Percentiles rank a stretch among this genome's conserved stretches.
These are phyloP conservation scores for Arthrinium phaeospermum DNA, from an alignment of 2,329 filamentous ascomycete genomes.

Conservation along the genomic window DNA sequence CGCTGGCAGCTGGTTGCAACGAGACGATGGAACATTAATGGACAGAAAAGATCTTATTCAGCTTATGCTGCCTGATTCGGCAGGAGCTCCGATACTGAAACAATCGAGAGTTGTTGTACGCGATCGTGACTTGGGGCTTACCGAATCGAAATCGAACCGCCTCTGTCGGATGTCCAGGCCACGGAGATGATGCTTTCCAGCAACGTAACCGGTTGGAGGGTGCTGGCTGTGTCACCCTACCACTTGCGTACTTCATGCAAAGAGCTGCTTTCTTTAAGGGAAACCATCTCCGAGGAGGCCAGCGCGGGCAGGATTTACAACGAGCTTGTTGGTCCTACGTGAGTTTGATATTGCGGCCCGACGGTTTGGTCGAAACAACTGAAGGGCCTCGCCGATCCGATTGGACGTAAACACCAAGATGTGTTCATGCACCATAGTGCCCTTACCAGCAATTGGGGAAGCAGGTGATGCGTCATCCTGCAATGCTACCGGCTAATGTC, in stretches of 20 bases:
- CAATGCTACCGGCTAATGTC: conserved; percentile 3
- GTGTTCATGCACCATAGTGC: conserved; percentile 7
- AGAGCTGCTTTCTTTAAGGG: neutral
- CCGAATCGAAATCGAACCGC: neutral
- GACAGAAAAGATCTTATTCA: neutral
- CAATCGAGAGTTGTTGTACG: neutral
- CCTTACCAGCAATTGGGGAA: neutral
- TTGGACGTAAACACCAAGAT: neutral
- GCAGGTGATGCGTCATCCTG: neutral
- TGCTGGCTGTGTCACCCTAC: neutral
- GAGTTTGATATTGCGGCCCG: neutral
- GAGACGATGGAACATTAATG: neutral
- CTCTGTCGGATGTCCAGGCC: neutral
- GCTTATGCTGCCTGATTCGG: conserved; percentile 2
- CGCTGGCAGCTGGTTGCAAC: neutral
- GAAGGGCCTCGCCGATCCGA: neutral
- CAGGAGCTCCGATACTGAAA: neutral
- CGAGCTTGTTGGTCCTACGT: neutral
- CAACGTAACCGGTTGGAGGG: neutral
- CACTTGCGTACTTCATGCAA: neutral
- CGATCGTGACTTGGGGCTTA: neutral
- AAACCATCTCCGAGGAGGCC: conserved; percentile 1
- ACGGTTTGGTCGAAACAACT: neutral
- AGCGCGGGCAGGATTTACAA: neutral
- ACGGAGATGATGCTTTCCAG: neutral